phyloP scores from a whole-genome alignment of 768 basidiomycete species.

The Tricholomella constricta region DNA sequence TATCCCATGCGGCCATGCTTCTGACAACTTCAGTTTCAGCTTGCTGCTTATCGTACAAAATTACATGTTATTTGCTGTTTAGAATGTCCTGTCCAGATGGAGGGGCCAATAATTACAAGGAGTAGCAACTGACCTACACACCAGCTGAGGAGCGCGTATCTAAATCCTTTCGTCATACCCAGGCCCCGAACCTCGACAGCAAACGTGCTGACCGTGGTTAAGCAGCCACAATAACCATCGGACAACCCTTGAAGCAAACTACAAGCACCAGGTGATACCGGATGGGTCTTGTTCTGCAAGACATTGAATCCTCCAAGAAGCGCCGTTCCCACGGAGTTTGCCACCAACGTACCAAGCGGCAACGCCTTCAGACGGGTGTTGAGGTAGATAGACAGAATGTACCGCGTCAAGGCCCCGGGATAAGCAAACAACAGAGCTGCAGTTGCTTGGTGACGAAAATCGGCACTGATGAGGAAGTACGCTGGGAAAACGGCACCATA shows the following conservation, averaged over 20 bases:
- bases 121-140: constrained; percentile 67
- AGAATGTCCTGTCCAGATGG: constrained; percentile 50
- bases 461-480: constrained; percentile 71
- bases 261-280: constrained; percentile 51
- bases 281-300: constrained; percentile 57
- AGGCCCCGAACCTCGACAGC: constrained; percentile 74
- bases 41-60: constrained; percentile 35
- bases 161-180: constrained; percentile 54
- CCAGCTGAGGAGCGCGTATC: constrained; percentile 75
- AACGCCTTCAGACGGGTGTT: constrained; percentile 66
- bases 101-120: constrained; percentile 71
- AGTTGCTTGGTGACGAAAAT: constrained; percentile 77
- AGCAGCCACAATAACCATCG: constrained; percentile 94
- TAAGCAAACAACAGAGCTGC: constrained; percentile 89
- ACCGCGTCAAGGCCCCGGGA: constrained; percentile 86
- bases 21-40: too few species aligned
- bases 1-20: too few species aligned
- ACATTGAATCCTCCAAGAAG: constrained; percentile 75
- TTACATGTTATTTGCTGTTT: constrained; percentile 52
- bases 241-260: constrained; percentile 76
- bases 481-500: constrained; percentile 78
- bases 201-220: constrained; percentile 95
- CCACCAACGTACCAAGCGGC: constrained; percentile 78
- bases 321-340: constrained; percentile 81
- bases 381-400: constrained; percentile 68